phyloP scores from a whole-genome alignment of 805 yeast species.

The Candida montana region DNA sequence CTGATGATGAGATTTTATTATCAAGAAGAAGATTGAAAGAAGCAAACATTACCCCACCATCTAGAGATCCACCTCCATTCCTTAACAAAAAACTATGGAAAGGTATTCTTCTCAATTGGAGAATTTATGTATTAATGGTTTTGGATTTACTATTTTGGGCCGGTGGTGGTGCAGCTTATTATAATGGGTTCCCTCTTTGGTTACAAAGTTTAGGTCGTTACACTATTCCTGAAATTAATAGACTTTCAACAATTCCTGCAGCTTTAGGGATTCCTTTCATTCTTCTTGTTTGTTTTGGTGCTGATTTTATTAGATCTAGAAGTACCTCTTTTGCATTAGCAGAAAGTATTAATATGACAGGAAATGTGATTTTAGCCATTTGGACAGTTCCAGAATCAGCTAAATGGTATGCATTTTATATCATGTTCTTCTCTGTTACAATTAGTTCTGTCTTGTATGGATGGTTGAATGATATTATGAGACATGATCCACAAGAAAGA shows the following conservation, averaged over 20 bases:
- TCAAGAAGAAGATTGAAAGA: constrained; percentile 40
- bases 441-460: constrained; percentile 30
- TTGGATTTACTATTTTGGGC: constrained; percentile 53
- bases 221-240: constrained; percentile 33
- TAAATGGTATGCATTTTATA: constrained; percentile 48
- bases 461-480: constrained; percentile 54
- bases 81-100: constrained; percentile 47
- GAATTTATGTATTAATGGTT: constrained; percentile 40
- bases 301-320: constrained; percentile 33
- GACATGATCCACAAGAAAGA: constrained; percentile 48
- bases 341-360: constrained; percentile 38
- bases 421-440: constrained; percentile 14
- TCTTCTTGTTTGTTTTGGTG: constrained; percentile 8
- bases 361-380: constrained; percentile 41
- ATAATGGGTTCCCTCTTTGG: constrained; percentile 42
- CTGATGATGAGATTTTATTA: constrained; percentile 51
- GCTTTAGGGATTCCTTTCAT: constrained; percentile 20
- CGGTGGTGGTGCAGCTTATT: constrained; percentile 37
- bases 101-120: constrained; percentile 48
- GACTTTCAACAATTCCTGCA: constrained; percentile 25
- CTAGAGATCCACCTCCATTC: constrained; percentile 24
- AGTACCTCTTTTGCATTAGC: constrained; percentile 38
- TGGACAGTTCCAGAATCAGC: constrained; percentile 47
- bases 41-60: constrained; percentile 28
- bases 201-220: constrained; percentile 37